Percentiles rank a stretch among this genome's conserved stretches.
phyloP scores from a whole-genome alignment of 768 basidiomycete genomes.

The Psilocybe cyanescens region DNA sequence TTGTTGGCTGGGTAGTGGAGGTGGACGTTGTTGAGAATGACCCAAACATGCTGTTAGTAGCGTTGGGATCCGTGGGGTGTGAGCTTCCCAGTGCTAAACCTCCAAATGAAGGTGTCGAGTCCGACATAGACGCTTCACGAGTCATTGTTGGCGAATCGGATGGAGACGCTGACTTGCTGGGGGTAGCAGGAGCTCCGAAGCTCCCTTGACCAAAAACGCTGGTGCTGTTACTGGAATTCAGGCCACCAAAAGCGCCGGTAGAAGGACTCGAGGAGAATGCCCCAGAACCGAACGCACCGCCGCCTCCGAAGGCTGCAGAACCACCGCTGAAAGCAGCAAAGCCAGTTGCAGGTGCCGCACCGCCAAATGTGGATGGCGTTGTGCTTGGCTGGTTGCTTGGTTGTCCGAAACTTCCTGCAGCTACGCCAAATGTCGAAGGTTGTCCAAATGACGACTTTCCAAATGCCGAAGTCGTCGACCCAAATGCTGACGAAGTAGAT shows the following conservation, averaged over 20 bases:
- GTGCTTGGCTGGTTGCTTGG: constrained; percentile 19
- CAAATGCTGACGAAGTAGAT: constrained; percentile 27
- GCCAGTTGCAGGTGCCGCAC: constrained; percentile 20
- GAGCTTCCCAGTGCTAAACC: constrained; percentile 35
- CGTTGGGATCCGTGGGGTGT: constrained; percentile 28
- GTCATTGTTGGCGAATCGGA: constrained; percentile 35
- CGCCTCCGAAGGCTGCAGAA: constrained; percentile 13
- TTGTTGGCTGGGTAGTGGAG: constrained; percentile 20
- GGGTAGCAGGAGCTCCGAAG: constrained; percentile 24
- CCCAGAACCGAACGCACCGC: constrained; percentile 16
- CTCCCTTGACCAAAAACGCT: constrained; percentile 33
- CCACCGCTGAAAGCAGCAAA: constrained; percentile 28
- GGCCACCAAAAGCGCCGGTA: constrained; percentile 19
- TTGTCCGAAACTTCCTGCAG: constrained; percentile 25
- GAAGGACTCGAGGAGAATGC: constrained; percentile 18
- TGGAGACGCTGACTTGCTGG: constrained; percentile 18
- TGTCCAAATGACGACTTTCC: constrained; percentile 36
- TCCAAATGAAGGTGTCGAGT: constrained; percentile 41
- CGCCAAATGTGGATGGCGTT: constrained; percentile 30
- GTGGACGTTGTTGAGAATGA: constrained; percentile 29
- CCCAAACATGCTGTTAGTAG: constrained; percentile 41
- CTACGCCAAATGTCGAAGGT: constrained; percentile 22
- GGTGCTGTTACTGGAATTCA: constrained; percentile 15
- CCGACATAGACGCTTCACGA: constrained; percentile 53
- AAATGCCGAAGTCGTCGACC: constrained; percentile 32